Evolutionary conservation across 225 moss, liverwort and hornwort genomes (phyloP).

Genomic region (Pleurozium schreberi): DNA sequence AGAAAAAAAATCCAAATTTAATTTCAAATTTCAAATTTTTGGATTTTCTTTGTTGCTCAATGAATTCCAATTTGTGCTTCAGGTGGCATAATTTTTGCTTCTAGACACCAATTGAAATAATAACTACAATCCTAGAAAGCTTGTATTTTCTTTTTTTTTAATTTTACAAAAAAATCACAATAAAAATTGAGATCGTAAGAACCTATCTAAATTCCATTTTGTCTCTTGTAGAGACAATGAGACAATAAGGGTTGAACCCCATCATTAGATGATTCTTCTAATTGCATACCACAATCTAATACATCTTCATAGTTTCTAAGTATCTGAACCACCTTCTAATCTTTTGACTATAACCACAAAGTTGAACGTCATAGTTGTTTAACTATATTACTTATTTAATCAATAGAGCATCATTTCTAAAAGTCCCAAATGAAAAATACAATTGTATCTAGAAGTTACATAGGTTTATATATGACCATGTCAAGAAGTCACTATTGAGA

Average conservation of each 20-base stretch:
- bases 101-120: neutral
- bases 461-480: neutral
- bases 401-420: neutral
- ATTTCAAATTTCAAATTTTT: neutral
- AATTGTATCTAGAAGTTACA: neutral
- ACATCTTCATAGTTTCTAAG: neutral
- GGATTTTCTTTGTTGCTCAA: neutral
- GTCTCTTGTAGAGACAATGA: neutral
- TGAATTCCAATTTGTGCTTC: neutral
- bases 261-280: neutral
- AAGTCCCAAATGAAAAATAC: neutral
- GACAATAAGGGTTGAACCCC: neutral
- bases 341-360: too few species aligned
- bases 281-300: neutral
- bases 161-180: fast-evolving
- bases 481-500: neutral
- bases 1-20: neutral
- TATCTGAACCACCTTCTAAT: neutral
- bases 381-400: neutral
- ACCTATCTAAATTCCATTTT: neutral
- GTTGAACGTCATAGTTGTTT: neutral
- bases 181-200: fast-evolving
- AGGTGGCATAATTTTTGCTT: neutral
- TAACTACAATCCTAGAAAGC: neutral
- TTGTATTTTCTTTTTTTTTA: neutral